phyloP scores from a whole-genome alignment of 257 asterid species.

The Capsicum baccatum region DNA sequence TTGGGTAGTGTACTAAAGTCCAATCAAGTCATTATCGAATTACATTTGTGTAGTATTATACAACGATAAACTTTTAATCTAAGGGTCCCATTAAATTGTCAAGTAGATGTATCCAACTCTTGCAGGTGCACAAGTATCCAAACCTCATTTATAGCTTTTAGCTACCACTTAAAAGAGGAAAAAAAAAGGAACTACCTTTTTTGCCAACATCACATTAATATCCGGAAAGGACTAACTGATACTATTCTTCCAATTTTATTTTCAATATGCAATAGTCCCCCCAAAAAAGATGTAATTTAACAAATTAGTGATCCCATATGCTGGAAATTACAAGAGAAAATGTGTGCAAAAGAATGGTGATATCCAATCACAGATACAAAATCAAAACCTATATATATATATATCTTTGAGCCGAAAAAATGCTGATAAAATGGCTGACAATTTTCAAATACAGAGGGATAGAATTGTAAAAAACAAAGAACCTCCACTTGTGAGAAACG shows the following conservation, averaged over 20 bases:
- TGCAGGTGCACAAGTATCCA: neutral
- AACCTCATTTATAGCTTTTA: neutral
- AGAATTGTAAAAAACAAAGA: neutral
- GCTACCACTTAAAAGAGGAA: neutral
- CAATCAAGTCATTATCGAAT: neutral
- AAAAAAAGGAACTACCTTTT: too few species aligned
- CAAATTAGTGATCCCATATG: neutral
- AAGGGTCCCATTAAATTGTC: constrained; percentile 25
- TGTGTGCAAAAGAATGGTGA: neutral
- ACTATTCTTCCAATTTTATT: neutral
- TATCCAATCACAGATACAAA: neutral
- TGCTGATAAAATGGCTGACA: neutral
- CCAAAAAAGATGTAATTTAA: neutral
- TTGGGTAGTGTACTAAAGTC: constrained; percentile 20
- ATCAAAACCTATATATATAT: neutral
- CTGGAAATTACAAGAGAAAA: neutral
- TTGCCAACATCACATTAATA: neutral
- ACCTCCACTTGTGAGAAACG: constrained; percentile 13
- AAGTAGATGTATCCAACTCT: neutral
- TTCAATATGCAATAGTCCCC: neutral
- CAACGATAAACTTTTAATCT: constrained; percentile 8
- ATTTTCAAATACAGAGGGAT: constrained; percentile 19
- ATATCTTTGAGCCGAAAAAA: constrained; percentile 4
- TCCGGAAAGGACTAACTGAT: neutral
- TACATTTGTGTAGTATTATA: constrained; percentile 2